A percentile compares a stretch with the other conserved stretches of the same genome.
phyloP scores from a whole-genome alignment of 371 early-diverging fungal genomes.

The Circinella minor region DNA sequence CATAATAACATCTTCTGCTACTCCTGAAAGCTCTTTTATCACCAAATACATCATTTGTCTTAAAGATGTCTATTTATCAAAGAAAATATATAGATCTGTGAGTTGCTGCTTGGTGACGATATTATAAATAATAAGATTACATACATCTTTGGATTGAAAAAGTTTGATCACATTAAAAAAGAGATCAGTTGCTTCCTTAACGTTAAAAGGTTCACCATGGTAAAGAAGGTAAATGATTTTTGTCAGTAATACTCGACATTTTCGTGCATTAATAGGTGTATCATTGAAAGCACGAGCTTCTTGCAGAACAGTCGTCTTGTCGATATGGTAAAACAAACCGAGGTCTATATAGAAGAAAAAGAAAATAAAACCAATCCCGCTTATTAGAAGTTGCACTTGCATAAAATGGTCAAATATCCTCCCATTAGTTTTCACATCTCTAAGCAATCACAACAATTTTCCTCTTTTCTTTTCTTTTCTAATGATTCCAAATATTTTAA shows the following conservation, averaged over 20 bases:
- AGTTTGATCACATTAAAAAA: constrained; percentile 98
- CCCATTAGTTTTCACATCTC: not conserved
- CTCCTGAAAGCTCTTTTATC: constrained; percentile 93
- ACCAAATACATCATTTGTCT: constrained; percentile 97
- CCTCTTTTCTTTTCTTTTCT: not conserved
- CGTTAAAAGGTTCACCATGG: constrained; percentile 85
- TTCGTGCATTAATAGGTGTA: constrained; percentile 92
- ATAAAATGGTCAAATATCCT: constrained; percentile 2
- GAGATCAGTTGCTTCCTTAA: constrained; percentile 94
- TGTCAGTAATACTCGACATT: constrained; percentile 91
- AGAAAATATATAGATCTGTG: not conserved
- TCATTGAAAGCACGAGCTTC: constrained; percentile 97
- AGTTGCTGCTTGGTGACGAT: not conserved
- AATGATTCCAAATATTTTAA: not conserved
- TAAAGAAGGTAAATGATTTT: constrained; percentile 94
- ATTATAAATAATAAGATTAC: constrained; percentile 15
- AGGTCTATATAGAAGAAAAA: constrained; percentile 27
- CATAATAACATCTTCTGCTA: constrained; percentile 97
- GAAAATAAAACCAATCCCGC: not conserved
- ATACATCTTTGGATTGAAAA: constrained; percentile 95
- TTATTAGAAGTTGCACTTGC: constrained; percentile 30
- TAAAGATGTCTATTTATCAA: constrained; percentile 69
- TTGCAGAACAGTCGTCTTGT: constrained; percentile 94
- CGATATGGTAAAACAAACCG: constrained; percentile 70
- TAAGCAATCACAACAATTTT: not conserved